Conservation (phyloP, 2,329 filamentous ascomycete species). For the Purpureocillium takamizusanense region DNA sequence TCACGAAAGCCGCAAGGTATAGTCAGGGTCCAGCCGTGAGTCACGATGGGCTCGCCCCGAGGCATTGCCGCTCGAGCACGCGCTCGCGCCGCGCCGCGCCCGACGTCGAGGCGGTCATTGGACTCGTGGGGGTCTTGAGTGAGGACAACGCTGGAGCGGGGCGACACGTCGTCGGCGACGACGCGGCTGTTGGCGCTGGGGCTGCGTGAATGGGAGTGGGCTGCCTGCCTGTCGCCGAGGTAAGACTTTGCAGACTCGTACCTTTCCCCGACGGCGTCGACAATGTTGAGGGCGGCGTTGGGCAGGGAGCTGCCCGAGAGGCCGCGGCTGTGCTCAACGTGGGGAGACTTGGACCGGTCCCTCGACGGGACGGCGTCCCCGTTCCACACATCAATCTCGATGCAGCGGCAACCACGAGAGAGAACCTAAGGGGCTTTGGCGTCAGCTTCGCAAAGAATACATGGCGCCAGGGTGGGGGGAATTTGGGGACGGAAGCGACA, state of each 20-base stretch:
- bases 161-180: constrained; percentile 18
- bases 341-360: constrained; percentile 26
- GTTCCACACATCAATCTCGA: constrained; percentile 95
- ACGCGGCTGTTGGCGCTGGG: constrained; percentile 26
- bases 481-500: too few relatives aligned
- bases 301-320: constrained; percentile 38
- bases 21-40: constrained; percentile 78
- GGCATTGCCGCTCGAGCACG: constrained; percentile 18
- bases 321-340: constrained; percentile 34
- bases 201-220: constrained; percentile 24
- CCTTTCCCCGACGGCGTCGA: constrained; percentile 22
- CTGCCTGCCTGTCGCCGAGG: constrained; percentile 18
- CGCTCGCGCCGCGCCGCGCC: constrained; percentile 11
- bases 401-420: constrained; percentile 71
- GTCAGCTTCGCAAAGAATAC: too few relatives aligned
- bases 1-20: constrained; percentile 79
- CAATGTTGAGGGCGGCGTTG: constrained; percentile 32
- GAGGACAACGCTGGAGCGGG: constrained; percentile 19
- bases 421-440: constrained; percentile 56
- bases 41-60: constrained; percentile 64
- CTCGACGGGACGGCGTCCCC: constrained; percentile 40
- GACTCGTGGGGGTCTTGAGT: constrained; percentile 21
- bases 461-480: too few relatives aligned
- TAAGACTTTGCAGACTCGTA: constrained; percentile 16
- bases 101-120: constrained; percentile 23